Base-by-base conservation (phyloP, 805 yeast species). In the Wickerhamomyces bisporus region DNA sequence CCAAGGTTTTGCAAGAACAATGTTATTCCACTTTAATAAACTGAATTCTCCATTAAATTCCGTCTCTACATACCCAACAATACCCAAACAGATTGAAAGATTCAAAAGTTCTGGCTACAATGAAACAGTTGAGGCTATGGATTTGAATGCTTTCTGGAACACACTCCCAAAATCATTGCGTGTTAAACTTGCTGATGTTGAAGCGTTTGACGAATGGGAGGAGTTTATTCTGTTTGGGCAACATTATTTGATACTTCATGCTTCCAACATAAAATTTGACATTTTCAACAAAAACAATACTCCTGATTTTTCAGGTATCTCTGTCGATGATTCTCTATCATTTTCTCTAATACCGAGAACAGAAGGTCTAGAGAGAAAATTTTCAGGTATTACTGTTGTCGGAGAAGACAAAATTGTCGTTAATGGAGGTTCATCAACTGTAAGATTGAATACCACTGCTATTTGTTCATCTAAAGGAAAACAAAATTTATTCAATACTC, bases 121-220 rank as follows among this genome's bases (percentile, higher is more conserved):
- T 6, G 43, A 52, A 1, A 43, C 54, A n/a, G 71, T 70, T 1
- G 80, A 77, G 43, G 68, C 75, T 3, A 59, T 64, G 24, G 76
- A 81, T 50, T 60, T 86, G 47, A 65, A 71, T 38, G 72, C 72
- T 24, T 71, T 74, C 45, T 86, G 94, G 94, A 52, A 61, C 8
- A 55, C 70, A 16, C 61, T 79, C 2, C 55, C 66, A 5, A 44
- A 44, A 3, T 63, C 61, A 1, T 52, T 61, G 6, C 75, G 72
- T 47, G 31, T 38, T 0, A 55, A 58, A 29, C 68, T 86, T 8
- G 65, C 64, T 14, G 33, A 52, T 1, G 66, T 82, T 16, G 94
- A 85, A 53, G 73, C 75, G 3, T 86, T 85, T 58, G 95, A 86
- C 56, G 95, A 86, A 60, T 74, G 85, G 76, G 95, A 85, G 60